Evolutionary conservation across 805 yeast species (phyloP).

Genomic region (Starmerella sp.): DNA sequence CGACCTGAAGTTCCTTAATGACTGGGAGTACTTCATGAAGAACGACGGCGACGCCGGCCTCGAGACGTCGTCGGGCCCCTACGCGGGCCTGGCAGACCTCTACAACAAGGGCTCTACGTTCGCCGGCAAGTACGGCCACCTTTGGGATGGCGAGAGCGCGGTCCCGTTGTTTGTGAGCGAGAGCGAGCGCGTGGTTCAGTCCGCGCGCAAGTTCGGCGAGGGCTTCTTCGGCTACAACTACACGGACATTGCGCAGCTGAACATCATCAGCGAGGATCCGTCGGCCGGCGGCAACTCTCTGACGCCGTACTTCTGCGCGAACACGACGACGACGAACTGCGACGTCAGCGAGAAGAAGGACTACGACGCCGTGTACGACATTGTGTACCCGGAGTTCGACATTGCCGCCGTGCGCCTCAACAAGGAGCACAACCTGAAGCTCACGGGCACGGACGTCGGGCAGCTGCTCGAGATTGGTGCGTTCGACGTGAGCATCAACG

Average conservation of each 20-base stretch:
- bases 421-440: slow-evolving; percentile 31
- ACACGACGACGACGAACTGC: slow-evolving; percentile 25
- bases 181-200: slow-evolving; percentile 33
- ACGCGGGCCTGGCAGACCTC: slow-evolving; percentile 40
- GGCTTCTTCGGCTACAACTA: slow-evolving; percentile 46
- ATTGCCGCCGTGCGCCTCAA: slow-evolving; percentile 27
- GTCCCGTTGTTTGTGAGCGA: slow-evolving; percentile 35
- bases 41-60: slow-evolving; percentile 33
- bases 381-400: slow-evolving; percentile 20
- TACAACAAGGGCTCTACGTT: slow-evolving; percentile 37
- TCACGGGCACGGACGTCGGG: slow-evolving; percentile 34
- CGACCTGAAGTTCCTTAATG: slow-evolving; percentile 18
- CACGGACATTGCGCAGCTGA: slow-evolving; percentile 30
- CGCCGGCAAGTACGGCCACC: slow-evolving; percentile 34
- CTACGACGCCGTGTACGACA: neutral
- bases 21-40: slow-evolving; percentile 19
- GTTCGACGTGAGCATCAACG: slow-evolving; percentile 40
- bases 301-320: slow-evolving; percentile 42
- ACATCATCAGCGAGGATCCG: slow-evolving; percentile 38
- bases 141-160: slow-evolving; percentile 31
- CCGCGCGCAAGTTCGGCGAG: slow-evolving; percentile 45
- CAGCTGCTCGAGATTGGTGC: slow-evolving; percentile 39
- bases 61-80: slow-evolving; percentile 35
- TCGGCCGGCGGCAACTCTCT: slow-evolving; percentile 47
- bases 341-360: neutral